Percentiles rank a stretch among this genome's conserved stretches.
These are phyloP conservation scores for Ceratocystis variospora DNA, from an alignment of 2,329 filamentous ascomycete genomes.

Conservation along the genomic window DNA sequence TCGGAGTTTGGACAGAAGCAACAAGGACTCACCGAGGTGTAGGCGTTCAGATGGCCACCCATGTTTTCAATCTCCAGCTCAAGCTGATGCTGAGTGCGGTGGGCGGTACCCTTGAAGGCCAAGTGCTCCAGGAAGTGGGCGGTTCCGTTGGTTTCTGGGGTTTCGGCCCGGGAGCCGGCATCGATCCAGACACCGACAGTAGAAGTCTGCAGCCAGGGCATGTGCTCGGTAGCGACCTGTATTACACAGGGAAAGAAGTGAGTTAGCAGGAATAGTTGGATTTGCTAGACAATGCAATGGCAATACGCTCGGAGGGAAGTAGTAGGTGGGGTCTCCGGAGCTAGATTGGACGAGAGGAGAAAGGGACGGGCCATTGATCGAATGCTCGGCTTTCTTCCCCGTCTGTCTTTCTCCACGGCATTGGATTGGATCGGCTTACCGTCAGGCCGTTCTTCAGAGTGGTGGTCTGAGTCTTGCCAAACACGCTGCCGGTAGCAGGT, in stretches of 20 bases:
- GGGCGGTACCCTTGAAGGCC: conserved; percentile 97
- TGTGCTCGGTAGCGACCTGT: conserved; percentile 95
- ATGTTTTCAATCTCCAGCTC: conserved; percentile 99
- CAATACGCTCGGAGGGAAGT: neutral
- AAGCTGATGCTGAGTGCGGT: conserved; percentile 89
- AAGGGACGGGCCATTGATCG: neutral
- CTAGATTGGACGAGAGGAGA: too few species aligned
- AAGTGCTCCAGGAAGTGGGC: conserved; percentile 99
- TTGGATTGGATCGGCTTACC: conserved; percentile 36
- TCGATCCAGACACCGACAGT: conserved; percentile 99
- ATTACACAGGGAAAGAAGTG: neutral
- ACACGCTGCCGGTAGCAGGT: conserved; percentile 43
- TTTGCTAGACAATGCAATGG: neutral
- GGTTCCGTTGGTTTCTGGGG: conserved; percentile 95
- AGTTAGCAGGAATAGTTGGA: conserved; percentile 6
- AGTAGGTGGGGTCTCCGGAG: neutral
- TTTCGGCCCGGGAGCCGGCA: conserved; percentile 94
- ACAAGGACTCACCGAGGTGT: conserved; percentile 71
- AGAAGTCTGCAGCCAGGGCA: conserved; percentile 93
- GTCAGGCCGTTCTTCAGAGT: conserved; percentile 97
- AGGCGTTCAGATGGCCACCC: conserved; percentile 97
- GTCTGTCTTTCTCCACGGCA: too few species aligned
- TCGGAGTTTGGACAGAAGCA: conserved; percentile 12
- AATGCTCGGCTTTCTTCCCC: too few species aligned
- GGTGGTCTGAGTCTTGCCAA: conserved; percentile 84